Base-by-base conservation (phyloP, 176 grass and related monocot genomes). In the Themeda triandra region DNA sequence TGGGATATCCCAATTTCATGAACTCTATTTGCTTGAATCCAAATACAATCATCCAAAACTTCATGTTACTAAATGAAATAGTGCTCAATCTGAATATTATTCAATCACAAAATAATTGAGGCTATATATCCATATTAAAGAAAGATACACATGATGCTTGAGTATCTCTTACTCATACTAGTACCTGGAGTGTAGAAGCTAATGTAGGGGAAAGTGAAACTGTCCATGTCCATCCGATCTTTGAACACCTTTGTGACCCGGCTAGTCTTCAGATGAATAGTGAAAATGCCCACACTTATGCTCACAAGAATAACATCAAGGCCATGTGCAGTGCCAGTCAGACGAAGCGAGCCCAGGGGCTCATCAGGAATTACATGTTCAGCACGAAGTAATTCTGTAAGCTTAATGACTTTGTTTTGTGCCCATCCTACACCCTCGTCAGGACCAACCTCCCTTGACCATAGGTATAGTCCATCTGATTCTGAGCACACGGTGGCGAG, bases 161-260 rank as follows among this genome's bases (percentile, higher is more conserved):
- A 42, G 37, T 71, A 3, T 71, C 23, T 44, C 45, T 44, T 10
- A 41, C 44, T 48, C 45, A n/a, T n/a, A n/a, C n/a, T 51, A 54
- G 49, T 53, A 86, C 77, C 77, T 80, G 69, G 49, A 51, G 59
- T 74, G 69, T 73, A 65, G 59, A 86, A 81, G 69, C 69, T 66
- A n/a, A 23, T 24, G 44, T 74, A 80, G 32, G 84, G 84, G 71
- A 80, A n/a, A 63, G 45, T 48, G 45, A 48, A 6, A 46, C 1
- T 0, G 24, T 0, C 19, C 45, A 48, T 13, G 2, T 44, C 40
- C 9, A 54, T 4, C 3, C 4, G 6, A 10, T 23, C 18, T 14
- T 2, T 3, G 21, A 0, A 14, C 39, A n/a, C 31, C 13, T 66
- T 40, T 13, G 3, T 86, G n/a, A 42, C 58, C 36, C 9, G 68